Conservation (phyloP, 2,329 filamentous ascomycete genomes). For the Alternaria gansuensis region DNA sequence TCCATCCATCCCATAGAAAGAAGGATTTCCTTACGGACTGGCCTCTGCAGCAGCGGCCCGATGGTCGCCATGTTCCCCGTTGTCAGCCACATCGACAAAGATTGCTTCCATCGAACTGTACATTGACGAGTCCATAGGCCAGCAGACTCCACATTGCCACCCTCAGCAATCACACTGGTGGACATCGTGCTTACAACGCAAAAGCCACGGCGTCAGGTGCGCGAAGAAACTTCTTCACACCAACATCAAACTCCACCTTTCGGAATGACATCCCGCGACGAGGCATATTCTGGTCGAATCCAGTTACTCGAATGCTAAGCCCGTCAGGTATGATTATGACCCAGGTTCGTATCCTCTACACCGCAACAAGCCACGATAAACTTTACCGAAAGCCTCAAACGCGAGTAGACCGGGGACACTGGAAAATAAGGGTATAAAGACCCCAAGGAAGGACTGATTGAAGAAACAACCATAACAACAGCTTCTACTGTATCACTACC, state of each 20-base stretch:
- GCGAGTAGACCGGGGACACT: not conserved
- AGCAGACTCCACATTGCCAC: not conserved
- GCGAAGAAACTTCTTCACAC: slow-evolving; percentile 1
- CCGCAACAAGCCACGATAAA: slow-evolving; percentile 4
- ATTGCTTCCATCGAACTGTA: not conserved
- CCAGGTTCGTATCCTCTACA: slow-evolving; percentile 9
- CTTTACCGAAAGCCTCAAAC: not conserved
- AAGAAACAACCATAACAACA: not conserved
- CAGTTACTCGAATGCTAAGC: slow-evolving; percentile 2
- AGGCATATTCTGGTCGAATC: not conserved
- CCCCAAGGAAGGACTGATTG: not conserved
- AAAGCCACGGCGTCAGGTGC: slow-evolving; percentile 12
- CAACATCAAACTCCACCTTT: not conserved
- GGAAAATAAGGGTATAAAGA: not conserved
- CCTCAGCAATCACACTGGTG: not conserved
- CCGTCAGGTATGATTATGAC: slow-evolving; percentile 6
- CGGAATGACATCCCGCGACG: not conserved
- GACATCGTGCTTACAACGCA: not conserved
- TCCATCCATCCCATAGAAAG: not conserved
- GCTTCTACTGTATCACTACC: not conserved
- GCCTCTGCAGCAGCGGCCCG: slow-evolving; percentile 5
- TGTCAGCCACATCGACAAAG: not conserved
- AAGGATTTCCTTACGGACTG: not conserved
- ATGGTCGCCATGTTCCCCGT: not conserved
- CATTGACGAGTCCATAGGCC: not conserved